Evolutionary conservation across 495 filamentous ascomycete species (phyloP).

Genomic region (Xylaria sp.): DNA sequence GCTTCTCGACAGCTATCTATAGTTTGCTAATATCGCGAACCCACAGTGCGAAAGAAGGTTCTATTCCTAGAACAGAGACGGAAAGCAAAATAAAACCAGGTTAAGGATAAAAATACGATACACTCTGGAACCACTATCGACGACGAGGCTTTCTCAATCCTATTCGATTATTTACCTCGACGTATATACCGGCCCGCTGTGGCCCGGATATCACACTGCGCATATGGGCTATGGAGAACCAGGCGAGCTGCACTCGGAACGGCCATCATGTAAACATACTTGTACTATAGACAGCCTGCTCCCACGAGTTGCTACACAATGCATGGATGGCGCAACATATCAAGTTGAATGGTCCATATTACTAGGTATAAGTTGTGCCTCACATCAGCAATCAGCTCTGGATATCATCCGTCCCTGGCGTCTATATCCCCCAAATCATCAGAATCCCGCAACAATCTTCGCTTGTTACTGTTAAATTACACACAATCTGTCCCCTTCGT

Average conservation of each 20-base stretch:
- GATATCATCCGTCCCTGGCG: conserved; percentile 7
- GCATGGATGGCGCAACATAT: conserved; percentile 11
- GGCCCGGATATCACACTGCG: neutral
- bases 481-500: neutral
- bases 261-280: conserved; percentile 26
- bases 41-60: conserved; percentile 80
- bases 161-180: neutral
- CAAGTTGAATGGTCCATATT: conserved; percentile 1
- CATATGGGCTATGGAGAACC: neutral
- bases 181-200: neutral
- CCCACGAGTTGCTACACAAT: neutral
- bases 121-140: conserved; percentile 5
- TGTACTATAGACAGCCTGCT: conserved; percentile 21
- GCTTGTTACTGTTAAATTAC: neutral
- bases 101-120: conserved; percentile 24
- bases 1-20: neutral
- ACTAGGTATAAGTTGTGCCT: neutral
- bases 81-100: conserved; percentile 43
- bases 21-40: conserved; percentile 1
- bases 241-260: neutral
- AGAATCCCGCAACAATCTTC: neutral
- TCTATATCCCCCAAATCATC: neutral
- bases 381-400: conserved; percentile 16
- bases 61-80: conserved; percentile 92
- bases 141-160: conserved; percentile 6